A percentile compares a stretch with the other conserved stretches of the same genome.
phyloP scores from a whole-genome alignment of 208 protist species.

The Kentomonas sorsogonicus region DNA sequence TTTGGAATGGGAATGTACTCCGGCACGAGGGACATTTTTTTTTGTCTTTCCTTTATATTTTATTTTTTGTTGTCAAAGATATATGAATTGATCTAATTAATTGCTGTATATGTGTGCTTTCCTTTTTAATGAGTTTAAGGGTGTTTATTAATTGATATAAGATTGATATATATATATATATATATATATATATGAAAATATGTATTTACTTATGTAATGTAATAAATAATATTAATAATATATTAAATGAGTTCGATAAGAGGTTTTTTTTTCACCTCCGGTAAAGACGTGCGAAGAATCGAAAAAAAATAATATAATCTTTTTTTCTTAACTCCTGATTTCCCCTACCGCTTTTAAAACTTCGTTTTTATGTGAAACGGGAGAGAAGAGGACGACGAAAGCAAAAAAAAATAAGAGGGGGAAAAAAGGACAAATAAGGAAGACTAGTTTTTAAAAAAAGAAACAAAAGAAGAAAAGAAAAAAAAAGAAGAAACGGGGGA shows the following conservation, averaged over 20 bases:
- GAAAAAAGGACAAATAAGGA: neutral
- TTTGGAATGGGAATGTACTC: constrained; percentile 77
- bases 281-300: neutral
- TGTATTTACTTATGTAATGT: neutral
- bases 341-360: too few species aligned
- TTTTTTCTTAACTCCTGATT: constrained; percentile 11
- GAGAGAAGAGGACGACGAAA: constrained; percentile 6
- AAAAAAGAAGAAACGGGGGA: too few species aligned
- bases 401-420: neutral
- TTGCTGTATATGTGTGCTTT: constrained; percentile 5
- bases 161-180: constrained; percentile 7
- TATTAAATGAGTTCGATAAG: neutral
- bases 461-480: too few species aligned
- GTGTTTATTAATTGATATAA: constrained; percentile 7
- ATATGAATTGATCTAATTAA: too few species aligned
- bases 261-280: neutral
- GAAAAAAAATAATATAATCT: constrained; percentile 16
- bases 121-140: constrained; percentile 5
- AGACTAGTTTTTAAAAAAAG: too few species aligned
- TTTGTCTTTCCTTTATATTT: constrained; percentile 10
- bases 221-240: too few species aligned
- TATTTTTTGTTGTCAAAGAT: neutral
- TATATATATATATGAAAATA: constrained; percentile 2
- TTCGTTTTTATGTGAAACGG: constrained; percentile 4
- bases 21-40: constrained; percentile 43